Evolutionary conservation across 805 yeast species (phyloP), one percentile per base, ranked within the genome.

Genomic region (Sugiyamaella boreocaroliniensis): DNA sequence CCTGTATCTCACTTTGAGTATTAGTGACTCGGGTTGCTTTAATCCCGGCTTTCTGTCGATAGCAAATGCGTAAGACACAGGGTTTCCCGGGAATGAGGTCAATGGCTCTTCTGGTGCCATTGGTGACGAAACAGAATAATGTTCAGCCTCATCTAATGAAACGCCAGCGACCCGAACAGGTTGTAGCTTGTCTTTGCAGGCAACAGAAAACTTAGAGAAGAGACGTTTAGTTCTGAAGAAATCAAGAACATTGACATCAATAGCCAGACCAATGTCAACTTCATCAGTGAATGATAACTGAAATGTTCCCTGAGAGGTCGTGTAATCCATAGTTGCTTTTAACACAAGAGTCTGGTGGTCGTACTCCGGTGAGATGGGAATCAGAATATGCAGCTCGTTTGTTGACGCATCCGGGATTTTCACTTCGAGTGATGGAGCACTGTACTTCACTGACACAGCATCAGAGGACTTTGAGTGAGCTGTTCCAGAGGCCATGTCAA

Each of bases 171-270:
- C 66, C 51, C 85, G 68, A 1, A 84, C 71, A 0, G 93, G 95
- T 4, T 65, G 60, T 8, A 68, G 67, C 0, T 71, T 51, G 22
- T 75, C 73, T 0, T 83, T 72, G 4, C 89, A 76, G 16, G 87
- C 84, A 45, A 87, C 74, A 12, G 84, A 79, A 63, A 85, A 88
- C 59, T 82, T 84, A 4, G 89, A 81, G 57, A 78, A 83, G 1
- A 87, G 68, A 29, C 73, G 68, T 15, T 76, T 65, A 2, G 77
- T 65, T 57, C 80, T 78, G 71, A 86, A 86, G 10, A 83, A 80
- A 64, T 88, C 96, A 61, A 86, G 92, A 1, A 86, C 95, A 2
- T 88, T 81, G 0, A 86, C 93, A 0, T 89, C 83, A 7, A 86
- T 69, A 4, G 78, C 73, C 40, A 87, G 70, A 0, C 78, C 67